Conservation (phyloP, 371 early-diverging fungal genomes). For the Syncephalis fuscata region DNA sequence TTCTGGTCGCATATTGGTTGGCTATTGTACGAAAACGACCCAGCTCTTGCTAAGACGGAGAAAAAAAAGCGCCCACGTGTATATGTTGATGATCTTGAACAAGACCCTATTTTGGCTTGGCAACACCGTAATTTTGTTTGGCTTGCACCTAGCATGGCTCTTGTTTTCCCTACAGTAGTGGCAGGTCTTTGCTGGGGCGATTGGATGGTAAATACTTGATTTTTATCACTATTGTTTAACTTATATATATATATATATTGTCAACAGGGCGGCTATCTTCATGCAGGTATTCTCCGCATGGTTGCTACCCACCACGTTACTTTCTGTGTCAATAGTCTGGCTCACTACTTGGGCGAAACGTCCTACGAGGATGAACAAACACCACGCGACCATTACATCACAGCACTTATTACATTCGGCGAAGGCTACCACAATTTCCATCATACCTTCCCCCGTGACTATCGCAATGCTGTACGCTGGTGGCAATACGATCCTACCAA, state of each 20-base stretch:
- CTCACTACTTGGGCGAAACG: slow-evolving; percentile 66
- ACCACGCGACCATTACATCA: slow-evolving; percentile 65
- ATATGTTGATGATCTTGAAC: slow-evolving; percentile 72
- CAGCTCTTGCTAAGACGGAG: slow-evolving; percentile 12
- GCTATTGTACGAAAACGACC: slow-evolving; percentile 71
- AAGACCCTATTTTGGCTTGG: slow-evolving; percentile 54
- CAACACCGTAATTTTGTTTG: slow-evolving; percentile 71
- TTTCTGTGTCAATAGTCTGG: slow-evolving; percentile 86
- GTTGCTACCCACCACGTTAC: slow-evolving; percentile 83
- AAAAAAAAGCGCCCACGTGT: slow-evolving; percentile 20
- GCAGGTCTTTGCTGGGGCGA: slow-evolving; percentile 83
- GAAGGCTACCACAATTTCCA: slow-evolving; percentile 87
- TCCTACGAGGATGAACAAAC: slow-evolving; percentile 67
- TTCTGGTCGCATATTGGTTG: slow-evolving; percentile 81
- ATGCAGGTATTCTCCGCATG: slow-evolving; percentile 60
- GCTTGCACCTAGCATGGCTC: slow-evolving; percentile 51
- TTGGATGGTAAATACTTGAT: slow-evolving; percentile 27
- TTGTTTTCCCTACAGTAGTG: slow-evolving; percentile 60
- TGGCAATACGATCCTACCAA: slow-evolving; percentile 94
- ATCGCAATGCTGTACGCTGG: slow-evolving; percentile 79
- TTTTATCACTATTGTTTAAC: neutral
- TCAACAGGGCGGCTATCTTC: slow-evolving; percentile 68
- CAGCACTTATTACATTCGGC: slow-evolving; percentile 63
- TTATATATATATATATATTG: neutral
- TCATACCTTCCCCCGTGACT: slow-evolving; percentile 92